Evolutionary conservation across 2,329 filamentous ascomycete species (phyloP).

Genomic region (Cryphonectria radicalis): DNA sequence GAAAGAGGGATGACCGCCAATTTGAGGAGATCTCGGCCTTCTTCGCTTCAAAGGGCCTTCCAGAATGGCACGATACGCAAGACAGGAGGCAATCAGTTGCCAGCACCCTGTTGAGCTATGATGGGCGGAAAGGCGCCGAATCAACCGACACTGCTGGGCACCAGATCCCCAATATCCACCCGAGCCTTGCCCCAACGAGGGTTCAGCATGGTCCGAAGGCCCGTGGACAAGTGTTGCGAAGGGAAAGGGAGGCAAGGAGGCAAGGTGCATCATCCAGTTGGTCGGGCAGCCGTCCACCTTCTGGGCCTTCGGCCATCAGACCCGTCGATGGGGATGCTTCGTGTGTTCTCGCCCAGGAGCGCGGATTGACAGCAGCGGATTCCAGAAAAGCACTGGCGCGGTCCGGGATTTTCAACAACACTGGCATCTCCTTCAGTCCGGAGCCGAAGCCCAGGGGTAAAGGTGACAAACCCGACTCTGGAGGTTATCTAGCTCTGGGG

Average conservation of each 20-base stretch:
- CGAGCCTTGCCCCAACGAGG: not conserved
- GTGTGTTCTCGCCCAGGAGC: not conserved
- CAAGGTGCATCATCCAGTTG: slow-evolving; percentile 32
- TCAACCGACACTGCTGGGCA: not conserved
- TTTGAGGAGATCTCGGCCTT: slow-evolving; percentile 44
- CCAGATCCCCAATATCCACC: not conserved
- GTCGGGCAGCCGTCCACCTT: slow-evolving; percentile 30
- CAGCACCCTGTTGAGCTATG: slow-evolving; percentile 16
- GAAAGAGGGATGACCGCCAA: slow-evolving; percentile 39
- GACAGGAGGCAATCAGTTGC: slow-evolving; percentile 14
- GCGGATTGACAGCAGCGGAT: not conserved
- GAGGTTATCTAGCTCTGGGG: not conserved
- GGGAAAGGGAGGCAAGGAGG: slow-evolving; percentile 14
- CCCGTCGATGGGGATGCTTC: not conserved
- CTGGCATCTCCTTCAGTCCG: not conserved
- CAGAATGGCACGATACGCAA: slow-evolving; percentile 22
- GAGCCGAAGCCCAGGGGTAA: not conserved
- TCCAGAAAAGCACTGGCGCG: slow-evolving; percentile 2
- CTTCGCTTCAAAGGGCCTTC: slow-evolving; percentile 35
- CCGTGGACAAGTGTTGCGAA: not conserved
- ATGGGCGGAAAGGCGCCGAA: not conserved
- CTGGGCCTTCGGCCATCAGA: not conserved
- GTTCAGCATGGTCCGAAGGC: not conserved
- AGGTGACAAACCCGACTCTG: not conserved
- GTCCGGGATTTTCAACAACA: slow-evolving; percentile 16